phyloP scores from a whole-genome alignment of 139 green algal genomes.

The Axilococcus clingmanii region DNA sequence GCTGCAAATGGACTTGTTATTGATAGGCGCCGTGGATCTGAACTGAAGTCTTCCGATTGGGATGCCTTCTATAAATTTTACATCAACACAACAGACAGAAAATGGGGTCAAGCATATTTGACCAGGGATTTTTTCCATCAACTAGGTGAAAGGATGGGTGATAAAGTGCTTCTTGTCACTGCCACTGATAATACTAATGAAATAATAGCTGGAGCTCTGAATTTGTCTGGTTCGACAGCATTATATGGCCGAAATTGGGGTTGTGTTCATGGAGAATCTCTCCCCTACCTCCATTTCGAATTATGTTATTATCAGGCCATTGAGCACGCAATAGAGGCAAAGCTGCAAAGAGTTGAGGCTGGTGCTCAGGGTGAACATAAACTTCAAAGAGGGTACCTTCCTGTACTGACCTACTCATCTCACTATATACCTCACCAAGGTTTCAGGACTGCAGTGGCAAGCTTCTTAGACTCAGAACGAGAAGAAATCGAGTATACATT shows the following conservation, averaged over 20 bases:
- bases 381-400: slow-evolving; percentile 81
- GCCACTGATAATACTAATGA: slow-evolving; percentile 39
- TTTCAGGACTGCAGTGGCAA: slow-evolving; percentile 14
- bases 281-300: slow-evolving; percentile 84
- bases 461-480: slow-evolving; percentile 27
- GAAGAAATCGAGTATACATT: no score
- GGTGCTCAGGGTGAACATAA: slow-evolving; percentile 93
- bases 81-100: slow-evolving; percentile 53
- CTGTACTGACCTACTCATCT: slow-evolving; percentile 57
- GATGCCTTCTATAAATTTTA: slow-evolving; percentile 79
- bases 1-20: slow-evolving; percentile 39
- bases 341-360: slow-evolving; percentile 71
- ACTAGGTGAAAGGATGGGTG: slow-evolving; percentile 52
- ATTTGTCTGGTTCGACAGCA: slow-evolving; percentile 72
- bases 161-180: slow-evolving; percentile 71
- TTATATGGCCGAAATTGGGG: slow-evolving; percentile 91
- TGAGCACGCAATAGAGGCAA: slow-evolving; percentile 7
- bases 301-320: slow-evolving; percentile 85
- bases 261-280: slow-evolving; percentile 30
- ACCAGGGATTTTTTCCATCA: slow-evolving; percentile 79
- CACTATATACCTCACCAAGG: slow-evolving; percentile 67
- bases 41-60: slow-evolving; percentile 46
- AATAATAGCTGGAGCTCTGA: slow-evolving; percentile 74
- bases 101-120: slow-evolving; percentile 82
- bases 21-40: slow-evolving; percentile 44